phyloP scores from a whole-genome alignment of 1,139 yeast species.

The Suhomyces taliae region DNA sequence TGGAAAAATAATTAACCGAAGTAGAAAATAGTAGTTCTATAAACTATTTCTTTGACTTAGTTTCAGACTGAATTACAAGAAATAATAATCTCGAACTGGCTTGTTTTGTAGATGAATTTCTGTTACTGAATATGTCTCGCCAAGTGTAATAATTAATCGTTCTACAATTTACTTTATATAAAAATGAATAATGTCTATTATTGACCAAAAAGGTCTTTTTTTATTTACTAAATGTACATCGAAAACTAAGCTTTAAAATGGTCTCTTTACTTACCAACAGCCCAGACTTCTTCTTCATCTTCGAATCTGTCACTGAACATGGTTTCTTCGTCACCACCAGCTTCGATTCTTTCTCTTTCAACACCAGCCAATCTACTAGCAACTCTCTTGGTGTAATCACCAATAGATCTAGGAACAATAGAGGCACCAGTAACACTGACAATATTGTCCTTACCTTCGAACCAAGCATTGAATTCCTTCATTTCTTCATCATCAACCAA shows the following conservation, averaged over 20 bases:
- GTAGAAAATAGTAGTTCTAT: too few species aligned
- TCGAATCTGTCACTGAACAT: conserved; percentile 83
- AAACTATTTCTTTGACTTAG: too few species aligned
- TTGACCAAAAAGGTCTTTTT: too few species aligned
- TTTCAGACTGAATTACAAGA: too few species aligned
- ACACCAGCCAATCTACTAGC: conserved; percentile 79
- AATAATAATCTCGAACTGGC: too few species aligned
- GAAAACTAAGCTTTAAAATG: conserved; percentile 40
- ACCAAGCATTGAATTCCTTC: conserved; percentile 63
- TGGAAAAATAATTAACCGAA: too few species aligned
- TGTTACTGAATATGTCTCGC: too few species aligned
- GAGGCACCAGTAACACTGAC: conserved; percentile 47
- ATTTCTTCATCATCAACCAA: conserved; percentile 71
- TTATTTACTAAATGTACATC: background rate
- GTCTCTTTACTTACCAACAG: conserved; percentile 55
- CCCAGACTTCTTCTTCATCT: conserved; percentile 87
- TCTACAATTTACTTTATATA: too few species aligned
- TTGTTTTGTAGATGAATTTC: too few species aligned
- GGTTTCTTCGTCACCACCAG: conserved; percentile 89
- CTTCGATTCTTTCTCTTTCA: conserved; percentile 82
- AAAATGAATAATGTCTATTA: too few species aligned
- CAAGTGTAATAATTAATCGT: too few species aligned
- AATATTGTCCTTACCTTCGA: conserved; percentile 26
- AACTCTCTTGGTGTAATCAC: conserved; percentile 87
- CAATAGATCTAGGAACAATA: conserved; percentile 69